phyloP scores from a whole-genome alignment of 352 stramenopile species.

The Globisporangium nodosum region DNA sequence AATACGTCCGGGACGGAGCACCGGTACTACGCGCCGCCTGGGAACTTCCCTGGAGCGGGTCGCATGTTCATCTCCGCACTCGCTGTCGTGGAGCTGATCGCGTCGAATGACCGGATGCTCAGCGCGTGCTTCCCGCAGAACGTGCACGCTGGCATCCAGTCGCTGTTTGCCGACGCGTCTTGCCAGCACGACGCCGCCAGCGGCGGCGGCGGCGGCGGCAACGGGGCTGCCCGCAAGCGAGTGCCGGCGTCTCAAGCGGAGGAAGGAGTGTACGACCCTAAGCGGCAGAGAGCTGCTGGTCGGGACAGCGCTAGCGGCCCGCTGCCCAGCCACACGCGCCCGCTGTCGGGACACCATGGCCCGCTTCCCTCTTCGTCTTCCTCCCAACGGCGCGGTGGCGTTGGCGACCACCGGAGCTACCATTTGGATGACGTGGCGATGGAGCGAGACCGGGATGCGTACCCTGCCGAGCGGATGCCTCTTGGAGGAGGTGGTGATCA shows the following conservation, averaged over 20 bases:
- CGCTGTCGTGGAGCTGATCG: slow-evolving; percentile 74
- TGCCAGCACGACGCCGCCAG: neutral
- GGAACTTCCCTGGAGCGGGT: slow-evolving; percentile 20
- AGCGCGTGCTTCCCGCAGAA: slow-evolving; percentile 63
- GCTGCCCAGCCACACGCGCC: slow-evolving; percentile 3
- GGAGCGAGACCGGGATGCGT: slow-evolving; percentile 6
- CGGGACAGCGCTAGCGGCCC: slow-evolving; percentile 6
- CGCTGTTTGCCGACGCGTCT: slow-evolving; percentile 40
- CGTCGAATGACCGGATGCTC: slow-evolving; percentile 53
- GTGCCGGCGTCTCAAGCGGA: slow-evolving; percentile 3
- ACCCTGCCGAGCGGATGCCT: slow-evolving; percentile 4
- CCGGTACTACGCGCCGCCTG: slow-evolving; percentile 34
- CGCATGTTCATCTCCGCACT: slow-evolving; percentile 51
- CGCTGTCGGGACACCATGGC: neutral
- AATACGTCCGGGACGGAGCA: slow-evolving; percentile 26
- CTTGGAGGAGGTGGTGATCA: neutral
- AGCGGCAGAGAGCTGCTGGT: slow-evolving; percentile 21
- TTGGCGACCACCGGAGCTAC: neutral
- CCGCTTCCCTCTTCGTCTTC: neutral
- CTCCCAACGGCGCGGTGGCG: neutral
- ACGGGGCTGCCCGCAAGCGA: slow-evolving; percentile 15
- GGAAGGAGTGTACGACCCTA: slow-evolving; percentile 22
- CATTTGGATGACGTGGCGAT: slow-evolving; percentile 4
- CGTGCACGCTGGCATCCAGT: slow-evolving; percentile 67
- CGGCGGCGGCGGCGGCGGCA: neutral